These are phyloP conservation scores for Buddleja alternifolia DNA, from an alignment of 257 asterid species.

Conservation along the genomic window DNA sequence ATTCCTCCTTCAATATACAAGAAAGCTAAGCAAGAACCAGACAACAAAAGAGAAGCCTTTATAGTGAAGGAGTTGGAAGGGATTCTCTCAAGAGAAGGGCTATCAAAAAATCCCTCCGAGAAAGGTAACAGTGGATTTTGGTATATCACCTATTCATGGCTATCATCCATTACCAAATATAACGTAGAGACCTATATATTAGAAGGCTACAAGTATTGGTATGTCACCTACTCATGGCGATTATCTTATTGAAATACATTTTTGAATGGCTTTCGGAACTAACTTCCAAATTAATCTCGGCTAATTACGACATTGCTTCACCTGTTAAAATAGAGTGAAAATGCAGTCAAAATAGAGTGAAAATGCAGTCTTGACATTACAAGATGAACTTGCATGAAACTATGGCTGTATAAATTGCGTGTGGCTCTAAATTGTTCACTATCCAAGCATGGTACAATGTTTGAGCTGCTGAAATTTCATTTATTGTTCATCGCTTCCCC, in stretches of 20 bases:
- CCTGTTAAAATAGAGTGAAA: not conserved
- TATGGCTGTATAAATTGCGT: not conserved
- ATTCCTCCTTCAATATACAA: constrained; percentile 80
- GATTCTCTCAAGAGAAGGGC: constrained; percentile 83
- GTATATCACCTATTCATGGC: constrained; percentile 18
- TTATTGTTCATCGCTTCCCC: not conserved
- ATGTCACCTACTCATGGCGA: no score
- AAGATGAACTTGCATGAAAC: not conserved
- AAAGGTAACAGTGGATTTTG: constrained; percentile 61
- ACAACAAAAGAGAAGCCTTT: constrained; percentile 71
- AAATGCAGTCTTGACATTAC: not conserved
- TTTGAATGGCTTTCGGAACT: constrained; percentile 14
- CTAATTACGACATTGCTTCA: not conserved
- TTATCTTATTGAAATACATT: not conserved
- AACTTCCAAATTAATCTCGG: not conserved
- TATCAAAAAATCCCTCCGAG: constrained; percentile 79
- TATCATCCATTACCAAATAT: constrained; percentile 9
- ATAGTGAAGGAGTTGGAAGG: constrained; percentile 78
- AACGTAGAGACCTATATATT: not conserved
- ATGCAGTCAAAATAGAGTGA: not conserved
- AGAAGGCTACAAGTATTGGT: not conserved
- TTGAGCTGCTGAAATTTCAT: not conserved
- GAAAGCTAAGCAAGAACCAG: constrained; percentile 89
- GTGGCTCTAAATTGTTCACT: constrained; percentile 17
- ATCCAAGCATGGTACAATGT: not conserved